Conservation (phyloP, 164 flowering plant species). For the Kalanchoe fedtschenkoi region DNA sequence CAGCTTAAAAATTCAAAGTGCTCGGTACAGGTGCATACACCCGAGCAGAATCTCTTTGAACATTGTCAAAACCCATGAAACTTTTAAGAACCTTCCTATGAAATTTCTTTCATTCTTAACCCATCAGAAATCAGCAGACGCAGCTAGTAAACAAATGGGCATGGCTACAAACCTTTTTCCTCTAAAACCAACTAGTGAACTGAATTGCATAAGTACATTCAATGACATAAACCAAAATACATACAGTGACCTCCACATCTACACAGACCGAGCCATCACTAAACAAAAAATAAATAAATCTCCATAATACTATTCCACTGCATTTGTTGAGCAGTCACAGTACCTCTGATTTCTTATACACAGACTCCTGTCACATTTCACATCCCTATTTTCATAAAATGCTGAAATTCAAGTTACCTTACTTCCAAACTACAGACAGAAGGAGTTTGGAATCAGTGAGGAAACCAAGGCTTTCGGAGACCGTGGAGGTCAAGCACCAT, state of each 20-base stretch:
- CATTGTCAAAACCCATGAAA: background rate
- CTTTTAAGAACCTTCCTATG: background rate
- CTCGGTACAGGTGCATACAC: background rate
- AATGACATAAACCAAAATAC: too few relatives aligned
- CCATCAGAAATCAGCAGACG: background rate
- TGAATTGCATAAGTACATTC: too few relatives aligned
- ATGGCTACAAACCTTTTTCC: background rate
- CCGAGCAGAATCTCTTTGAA: background rate
- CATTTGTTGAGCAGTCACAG: background rate
- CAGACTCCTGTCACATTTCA: background rate
- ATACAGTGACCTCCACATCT: too few relatives aligned
- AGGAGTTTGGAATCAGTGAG: background rate
- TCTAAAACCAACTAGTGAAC: background rate
- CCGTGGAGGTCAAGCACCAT: slow-evolving; percentile 60
- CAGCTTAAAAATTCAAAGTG: background rate
- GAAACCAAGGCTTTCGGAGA: slow-evolving; percentile 71
- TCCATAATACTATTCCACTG: too few relatives aligned
- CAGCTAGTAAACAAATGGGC: background rate
- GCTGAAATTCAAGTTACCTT: background rate
- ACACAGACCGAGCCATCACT: background rate
- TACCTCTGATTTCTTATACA: background rate
- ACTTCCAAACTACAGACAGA: background rate
- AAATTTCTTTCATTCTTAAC: background rate
- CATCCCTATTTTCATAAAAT: background rate
- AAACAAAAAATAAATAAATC: background rate